These are phyloP conservation scores for Diaporthe sp. DNA, from an alignment of 2,329 filamentous ascomycete species.

Conservation along the genomic window DNA sequence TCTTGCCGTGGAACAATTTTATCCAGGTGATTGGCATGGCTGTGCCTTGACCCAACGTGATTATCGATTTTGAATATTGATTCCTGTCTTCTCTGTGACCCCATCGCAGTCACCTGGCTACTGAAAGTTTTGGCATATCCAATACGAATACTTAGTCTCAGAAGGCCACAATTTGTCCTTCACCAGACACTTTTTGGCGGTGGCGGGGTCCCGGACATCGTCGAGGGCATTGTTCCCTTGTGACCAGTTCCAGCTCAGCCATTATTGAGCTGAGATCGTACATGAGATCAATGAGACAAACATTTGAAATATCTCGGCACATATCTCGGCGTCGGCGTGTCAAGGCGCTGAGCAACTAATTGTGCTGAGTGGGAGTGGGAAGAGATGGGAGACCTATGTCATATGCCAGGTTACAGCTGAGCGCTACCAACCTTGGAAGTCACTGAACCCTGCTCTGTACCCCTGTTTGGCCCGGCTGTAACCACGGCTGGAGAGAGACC, in stretches of 20 bases:
- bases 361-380: background rate
- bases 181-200: background rate
- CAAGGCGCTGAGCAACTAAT: background rate
- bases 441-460: conserved; percentile 9
- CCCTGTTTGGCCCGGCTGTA: background rate
- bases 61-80: no score
- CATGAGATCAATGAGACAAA: no score
- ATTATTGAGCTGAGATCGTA: no score
- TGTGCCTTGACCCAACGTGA: no score
- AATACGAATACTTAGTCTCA: no score
- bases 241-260: background rate
- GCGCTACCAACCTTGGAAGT: background rate
- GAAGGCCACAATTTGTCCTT: no score
- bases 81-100: no score
- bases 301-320: background rate
- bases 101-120: no score
- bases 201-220: background rate
- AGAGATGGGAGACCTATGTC: background rate
- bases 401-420: background rate
- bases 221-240: background rate
- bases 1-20: no score
- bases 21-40: no score
- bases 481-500: background rate
- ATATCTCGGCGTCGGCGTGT: background rate
- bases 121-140: no score